Evolutionary conservation across 2,329 filamentous ascomycete species (phyloP).

Genomic region (Ceratocystis variospora): DNA sequence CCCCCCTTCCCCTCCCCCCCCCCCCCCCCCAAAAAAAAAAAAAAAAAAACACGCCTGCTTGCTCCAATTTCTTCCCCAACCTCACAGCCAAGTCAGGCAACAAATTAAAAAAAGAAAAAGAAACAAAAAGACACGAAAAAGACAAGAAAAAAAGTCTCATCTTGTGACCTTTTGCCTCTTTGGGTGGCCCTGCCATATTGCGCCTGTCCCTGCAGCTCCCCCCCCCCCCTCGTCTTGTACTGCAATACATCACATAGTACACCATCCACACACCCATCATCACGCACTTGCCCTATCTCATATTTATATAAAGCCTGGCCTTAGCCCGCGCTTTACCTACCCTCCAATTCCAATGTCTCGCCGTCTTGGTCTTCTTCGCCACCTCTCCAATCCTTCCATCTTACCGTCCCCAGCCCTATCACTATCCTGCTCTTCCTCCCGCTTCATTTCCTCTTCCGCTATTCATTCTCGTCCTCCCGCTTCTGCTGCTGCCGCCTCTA

Average conservation of each 20-base stretch:
- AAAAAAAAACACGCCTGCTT: not conserved
- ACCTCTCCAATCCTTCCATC: conserved; percentile 6
- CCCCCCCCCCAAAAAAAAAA: too few relatives aligned
- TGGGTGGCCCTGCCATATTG: not conserved
- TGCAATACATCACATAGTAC: not conserved
- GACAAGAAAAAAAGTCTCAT: conserved; percentile 6
- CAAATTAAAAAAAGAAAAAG: not conserved
- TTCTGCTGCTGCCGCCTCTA: conserved; percentile 4
- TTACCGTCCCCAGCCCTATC: conserved; percentile 3
- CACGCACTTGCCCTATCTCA: not conserved
- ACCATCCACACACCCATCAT: not conserved
- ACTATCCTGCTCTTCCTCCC: conserved; percentile 4
- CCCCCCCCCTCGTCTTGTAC: not conserved
- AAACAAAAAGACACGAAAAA: not conserved
- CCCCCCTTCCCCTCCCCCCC: not conserved
- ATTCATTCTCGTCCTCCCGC: conserved; percentile 3
- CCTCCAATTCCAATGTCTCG: conserved; percentile 14
- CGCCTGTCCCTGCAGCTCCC: not conserved
- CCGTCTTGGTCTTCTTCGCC: conserved; percentile 13
- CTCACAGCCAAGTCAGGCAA: conserved; percentile 1
- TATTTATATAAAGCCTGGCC: conserved; percentile 16
- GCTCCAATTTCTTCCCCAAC: not conserved
- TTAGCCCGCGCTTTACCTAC: conserved; percentile 1
- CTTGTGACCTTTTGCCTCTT: conserved; percentile 3
- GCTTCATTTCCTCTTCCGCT: conserved; percentile 18